Evolutionary conservation across 2,329 filamentous ascomycete species (phyloP), one percentile per base, ranked within the genome.

Genomic region (Venturia aucupariae): DNA sequence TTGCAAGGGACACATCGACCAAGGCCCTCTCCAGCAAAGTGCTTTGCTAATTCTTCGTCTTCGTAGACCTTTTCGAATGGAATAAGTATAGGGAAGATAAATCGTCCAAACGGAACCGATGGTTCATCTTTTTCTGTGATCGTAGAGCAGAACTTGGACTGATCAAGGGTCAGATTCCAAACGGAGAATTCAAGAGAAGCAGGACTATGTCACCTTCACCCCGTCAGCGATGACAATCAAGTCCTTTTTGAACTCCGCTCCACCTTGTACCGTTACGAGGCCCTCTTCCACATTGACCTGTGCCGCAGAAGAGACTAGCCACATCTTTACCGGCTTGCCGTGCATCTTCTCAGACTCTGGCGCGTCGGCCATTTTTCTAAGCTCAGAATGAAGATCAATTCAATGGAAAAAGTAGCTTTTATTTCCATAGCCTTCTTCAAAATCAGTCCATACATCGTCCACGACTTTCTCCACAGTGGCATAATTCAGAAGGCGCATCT

Each of bases 161-260:
- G 7, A 2, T 4, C 30, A 17, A 22, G n/a, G 8, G 44, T 46
- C 22, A 46, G 44, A 19, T 46, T 24, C 6, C 24, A 4, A n/a
- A 24, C 7, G 7, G 22, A 3, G 19, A 24, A 22, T 10, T 17
- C n/a, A 27, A 51, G 8, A 27, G 13, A 1, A 15, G 5, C 19
- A 24, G 46, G 24, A 19, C 11, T 13, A 0, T 48, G 24, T 22
- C 24, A 46, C 60, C 19, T 64, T 41, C 15, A 59, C 32, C 15
- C 65, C 66, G 22, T 67, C 66, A 6, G 64, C 64, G 15, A 57
- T 62, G 32, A 66, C 62, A 2, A 67, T 51, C 4, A 67, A 59
- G 59, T 67, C 66, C 24, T 65, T 65, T 17, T 27, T 63, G 13
- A 61, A 54, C n/a, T 35, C n/a, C 7, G 44, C 32, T 39, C 66